Conservation (phyloP, 176 grass and related monocot genomes). For the Elaeis guineensis region DNA sequence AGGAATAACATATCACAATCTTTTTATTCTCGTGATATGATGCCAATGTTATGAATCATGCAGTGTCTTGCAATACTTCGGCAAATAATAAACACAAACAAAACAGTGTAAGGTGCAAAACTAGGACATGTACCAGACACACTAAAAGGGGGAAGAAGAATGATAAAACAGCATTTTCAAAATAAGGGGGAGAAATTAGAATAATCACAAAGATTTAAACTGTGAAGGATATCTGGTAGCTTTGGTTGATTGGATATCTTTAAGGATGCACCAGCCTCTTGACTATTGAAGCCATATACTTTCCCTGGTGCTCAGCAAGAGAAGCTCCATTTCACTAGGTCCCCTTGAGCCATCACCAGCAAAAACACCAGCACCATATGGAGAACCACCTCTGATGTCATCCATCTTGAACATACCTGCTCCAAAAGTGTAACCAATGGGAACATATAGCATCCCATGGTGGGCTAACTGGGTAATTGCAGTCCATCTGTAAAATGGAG, state of each 20-base stretch:
- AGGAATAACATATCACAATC: too few species aligned
- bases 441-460: constrained; percentile 21
- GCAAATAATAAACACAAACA: too few species aligned
- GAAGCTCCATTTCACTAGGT: constrained; percentile 9
- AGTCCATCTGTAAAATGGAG: constrained; percentile 6
- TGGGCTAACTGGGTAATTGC: constrained; percentile 15
- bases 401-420: constrained; percentile 17
- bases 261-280: constrained; percentile 1
- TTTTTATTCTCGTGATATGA: too few species aligned
- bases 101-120: too few species aligned
- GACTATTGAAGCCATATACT: constrained; percentile 19
- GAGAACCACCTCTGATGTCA: constrained; percentile 19
- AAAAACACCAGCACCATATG: constrained; percentile 17
- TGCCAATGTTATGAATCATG: too few species aligned
- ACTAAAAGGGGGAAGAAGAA: too few species aligned
- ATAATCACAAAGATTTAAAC: too few species aligned
- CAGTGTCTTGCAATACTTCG: too few species aligned
- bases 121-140: too few species aligned
- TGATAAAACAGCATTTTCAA: too few species aligned
- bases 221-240: too few species aligned
- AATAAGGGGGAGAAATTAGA: too few species aligned
- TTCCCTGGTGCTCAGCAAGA: constrained; percentile 14
- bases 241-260: background rate
- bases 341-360: constrained; percentile 11
- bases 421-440: constrained; percentile 22